Evolutionary conservation across 140 eudicot species (phyloP).

Genomic region (Flaveria floridana): DNA sequence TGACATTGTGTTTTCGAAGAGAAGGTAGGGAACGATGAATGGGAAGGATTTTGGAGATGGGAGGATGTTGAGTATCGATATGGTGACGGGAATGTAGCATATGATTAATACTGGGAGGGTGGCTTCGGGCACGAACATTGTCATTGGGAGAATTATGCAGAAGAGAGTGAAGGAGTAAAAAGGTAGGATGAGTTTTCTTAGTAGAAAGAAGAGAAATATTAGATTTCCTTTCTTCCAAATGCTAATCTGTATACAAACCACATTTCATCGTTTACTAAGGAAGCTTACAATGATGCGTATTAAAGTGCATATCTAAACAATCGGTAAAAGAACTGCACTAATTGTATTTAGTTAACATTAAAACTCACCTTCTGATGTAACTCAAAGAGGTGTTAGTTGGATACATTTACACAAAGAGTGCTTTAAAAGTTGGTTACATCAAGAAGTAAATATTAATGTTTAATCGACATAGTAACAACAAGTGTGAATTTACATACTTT

Average conservation of each 20-base stretch:
- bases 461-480: not conserved
- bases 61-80: conserved; percentile 46
- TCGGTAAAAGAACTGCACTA: too few relatives aligned
- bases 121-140: conserved; percentile 54
- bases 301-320: too few relatives aligned
- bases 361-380: too few relatives aligned
- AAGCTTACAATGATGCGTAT: too few relatives aligned
- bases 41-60: conserved; percentile 49
- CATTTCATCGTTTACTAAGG: not conserved
- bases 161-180: conserved; percentile 50
- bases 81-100: conserved; percentile 45
- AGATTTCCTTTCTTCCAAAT: conserved; percentile 46
- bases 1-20: conserved; percentile 53
- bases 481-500: too few relatives aligned
- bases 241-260: conserved; percentile 41
- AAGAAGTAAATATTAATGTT: too few relatives aligned
- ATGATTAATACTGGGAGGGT: conserved; percentile 41
- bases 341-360: too few relatives aligned
- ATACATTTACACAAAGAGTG: too few relatives aligned
- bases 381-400: too few relatives aligned
- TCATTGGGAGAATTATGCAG: conserved; percentile 47
- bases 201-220: conserved; percentile 44
- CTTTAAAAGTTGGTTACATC: too few relatives aligned
- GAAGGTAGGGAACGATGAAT: conserved; percentile 47
- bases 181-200: conserved; percentile 51